Conservation (phyloP, 768 basidiomycete species). For the Mycena amicta region DNA sequence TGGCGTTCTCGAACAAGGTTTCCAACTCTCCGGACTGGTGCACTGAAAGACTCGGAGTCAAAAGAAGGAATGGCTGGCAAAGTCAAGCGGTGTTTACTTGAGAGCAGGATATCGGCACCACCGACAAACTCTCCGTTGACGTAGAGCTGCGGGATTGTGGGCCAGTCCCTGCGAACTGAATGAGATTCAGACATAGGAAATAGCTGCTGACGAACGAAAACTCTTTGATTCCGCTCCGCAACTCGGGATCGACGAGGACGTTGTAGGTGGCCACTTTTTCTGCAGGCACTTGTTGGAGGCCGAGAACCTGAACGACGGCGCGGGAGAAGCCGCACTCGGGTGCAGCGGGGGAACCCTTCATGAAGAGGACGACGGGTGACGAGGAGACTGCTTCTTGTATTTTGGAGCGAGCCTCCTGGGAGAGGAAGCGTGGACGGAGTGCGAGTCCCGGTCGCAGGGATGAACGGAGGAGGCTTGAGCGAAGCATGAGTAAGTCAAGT, state of each 20-base stretch:
- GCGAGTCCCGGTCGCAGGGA: background rate
- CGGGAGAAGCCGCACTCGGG: constrained; percentile 97
- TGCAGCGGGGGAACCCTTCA: constrained; percentile 89
- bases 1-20: constrained; percentile 69
- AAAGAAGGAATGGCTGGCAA: constrained; percentile 1
- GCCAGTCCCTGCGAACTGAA: constrained; percentile 77
- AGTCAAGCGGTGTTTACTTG: constrained; percentile 60
- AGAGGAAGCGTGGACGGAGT: constrained; percentile 49
- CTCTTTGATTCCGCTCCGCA: constrained; percentile 89
- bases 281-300: constrained; percentile 74
- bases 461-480: background rate
- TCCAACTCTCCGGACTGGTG: constrained; percentile 96
- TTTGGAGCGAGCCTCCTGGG: constrained; percentile 59
- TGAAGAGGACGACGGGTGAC: constrained; percentile 90
- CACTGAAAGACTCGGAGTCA: constrained; percentile 54
- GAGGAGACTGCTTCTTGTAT: constrained; percentile 75
- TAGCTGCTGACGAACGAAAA: constrained; percentile 74
- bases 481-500: background rate
- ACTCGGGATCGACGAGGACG: constrained; percentile 82
- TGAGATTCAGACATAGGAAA: background rate
- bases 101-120: constrained; percentile 92
- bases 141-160: constrained; percentile 95
- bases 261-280: constrained; percentile 91
- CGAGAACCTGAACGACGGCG: constrained; percentile 89
- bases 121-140: constrained; percentile 95